These are phyloP conservation scores for Coemansia sp. DNA, from an alignment of 192 early-diverging fungal species.

Conservation along the genomic window DNA sequence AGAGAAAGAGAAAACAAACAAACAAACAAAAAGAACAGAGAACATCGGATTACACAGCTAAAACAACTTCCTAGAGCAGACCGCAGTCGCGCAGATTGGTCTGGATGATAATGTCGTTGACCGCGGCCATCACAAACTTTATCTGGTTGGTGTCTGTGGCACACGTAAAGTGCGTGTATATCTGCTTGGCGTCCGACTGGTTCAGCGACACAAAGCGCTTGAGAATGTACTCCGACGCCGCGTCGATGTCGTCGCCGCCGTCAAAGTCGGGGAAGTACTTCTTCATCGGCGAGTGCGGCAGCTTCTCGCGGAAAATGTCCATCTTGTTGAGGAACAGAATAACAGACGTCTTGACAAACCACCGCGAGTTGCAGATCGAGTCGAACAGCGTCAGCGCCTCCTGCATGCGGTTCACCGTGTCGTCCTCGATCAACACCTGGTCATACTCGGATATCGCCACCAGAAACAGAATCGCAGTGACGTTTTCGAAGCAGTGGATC, in stretches of 20 bases:
- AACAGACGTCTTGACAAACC: conserved; percentile 97
- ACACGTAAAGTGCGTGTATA: conserved; percentile 87
- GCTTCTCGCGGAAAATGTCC: conserved; percentile 91
- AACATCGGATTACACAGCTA: background rate
- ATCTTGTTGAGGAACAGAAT: conserved; percentile 99
- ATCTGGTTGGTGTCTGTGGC: conserved; percentile 86
- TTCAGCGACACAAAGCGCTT: conserved; percentile 81
- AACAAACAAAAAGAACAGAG: background rate
- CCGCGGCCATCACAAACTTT: conserved; percentile 88
- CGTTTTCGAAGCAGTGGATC: conserved; percentile 99
- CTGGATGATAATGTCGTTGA: conserved; percentile 88
- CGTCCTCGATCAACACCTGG: conserved; percentile 93
- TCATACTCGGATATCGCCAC: conserved; percentile 96
- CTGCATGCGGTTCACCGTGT: conserved; percentile 94
- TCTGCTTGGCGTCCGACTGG: conserved; percentile 76
- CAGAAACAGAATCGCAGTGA: conserved; percentile 93
- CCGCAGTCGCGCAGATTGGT: conserved; percentile 78
- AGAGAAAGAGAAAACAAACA: background rate
- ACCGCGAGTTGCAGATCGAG: conserved; percentile 95
- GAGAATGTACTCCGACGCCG: conserved; percentile 75
- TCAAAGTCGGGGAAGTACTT: conserved; percentile 91
- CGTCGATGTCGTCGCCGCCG: conserved; percentile 71
- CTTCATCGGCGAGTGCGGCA: conserved; percentile 75
- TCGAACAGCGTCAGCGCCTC: conserved; percentile 96
- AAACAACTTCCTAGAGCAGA: conserved; percentile 59